These are phyloP conservation scores for Cryptosporidium canis DNA, from an alignment of 169 alveolate species.

Conservation along the genomic window DNA sequence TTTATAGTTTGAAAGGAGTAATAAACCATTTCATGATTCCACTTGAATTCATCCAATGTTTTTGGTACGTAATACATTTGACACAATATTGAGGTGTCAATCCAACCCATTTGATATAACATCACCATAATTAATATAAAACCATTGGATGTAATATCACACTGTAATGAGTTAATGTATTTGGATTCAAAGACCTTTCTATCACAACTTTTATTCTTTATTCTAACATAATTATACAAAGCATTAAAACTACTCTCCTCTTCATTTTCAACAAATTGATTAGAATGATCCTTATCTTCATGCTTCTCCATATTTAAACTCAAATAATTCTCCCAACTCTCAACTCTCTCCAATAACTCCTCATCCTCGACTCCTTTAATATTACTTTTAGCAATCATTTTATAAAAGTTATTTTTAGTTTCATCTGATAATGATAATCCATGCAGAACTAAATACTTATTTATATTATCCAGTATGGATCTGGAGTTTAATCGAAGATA, in stretches of 20 bases:
- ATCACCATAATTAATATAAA: conserved; percentile 44
- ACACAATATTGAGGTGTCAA: conserved; percentile 39
- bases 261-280: not conserved
- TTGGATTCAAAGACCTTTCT: not conserved
- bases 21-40: conserved; percentile 70
- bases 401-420: conserved; percentile 22
- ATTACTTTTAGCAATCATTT: not conserved
- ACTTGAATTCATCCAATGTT: conserved; percentile 11
- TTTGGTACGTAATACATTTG: conserved; percentile 56
- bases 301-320: not conserved
- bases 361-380: not conserved
- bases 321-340: conserved; percentile 47
- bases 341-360: conserved; percentile 11
- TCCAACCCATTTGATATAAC: conserved; percentile 71
- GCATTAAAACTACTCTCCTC: not conserved
- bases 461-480: not conserved
- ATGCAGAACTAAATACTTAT: conserved; percentile 27
- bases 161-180: conserved; percentile 51
- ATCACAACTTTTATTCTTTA: not conserved
- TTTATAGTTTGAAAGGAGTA: conserved; percentile 52
- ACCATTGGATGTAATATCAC: conserved; percentile 70
- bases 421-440: conserved; percentile 64
- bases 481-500: conserved; percentile 50
- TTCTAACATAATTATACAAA: not conserved
- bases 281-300: not conserved